These are phyloP conservation scores for Syncephalastrum racemosum DNA, from an alignment of 371 early-diverging fungal genomes.

Conservation along the genomic window DNA sequence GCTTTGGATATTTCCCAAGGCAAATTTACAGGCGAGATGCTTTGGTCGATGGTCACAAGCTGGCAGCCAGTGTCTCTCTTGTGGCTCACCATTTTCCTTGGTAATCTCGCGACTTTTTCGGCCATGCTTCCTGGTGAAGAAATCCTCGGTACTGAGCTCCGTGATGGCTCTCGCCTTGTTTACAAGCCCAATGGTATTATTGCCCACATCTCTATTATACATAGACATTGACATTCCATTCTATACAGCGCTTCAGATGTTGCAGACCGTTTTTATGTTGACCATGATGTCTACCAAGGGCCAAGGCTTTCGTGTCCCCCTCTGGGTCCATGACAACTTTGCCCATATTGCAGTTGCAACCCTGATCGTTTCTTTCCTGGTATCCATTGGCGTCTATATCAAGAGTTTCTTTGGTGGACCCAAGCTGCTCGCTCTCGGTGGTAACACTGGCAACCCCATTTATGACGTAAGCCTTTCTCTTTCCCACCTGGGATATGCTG, in stretches of 20 bases:
- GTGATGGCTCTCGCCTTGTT: conserved; percentile 63
- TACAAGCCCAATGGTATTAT: conserved; percentile 79
- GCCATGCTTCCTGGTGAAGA: conserved; percentile 69
- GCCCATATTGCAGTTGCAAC: conserved; percentile 70
- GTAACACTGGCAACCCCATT: conserved; percentile 86
- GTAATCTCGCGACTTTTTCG: conserved; percentile 64
- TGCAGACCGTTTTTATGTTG: conserved; percentile 65
- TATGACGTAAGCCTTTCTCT: conserved; percentile 73
- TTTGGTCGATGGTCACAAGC: conserved; percentile 22
- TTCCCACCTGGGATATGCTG: neutral
- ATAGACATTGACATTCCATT: neutral
- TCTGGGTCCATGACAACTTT: conserved; percentile 77
- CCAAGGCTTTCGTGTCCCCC: conserved; percentile 36
- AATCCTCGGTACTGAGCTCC: conserved; percentile 69
- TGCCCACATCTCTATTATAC: neutral
- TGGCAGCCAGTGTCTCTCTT: conserved; percentile 50
- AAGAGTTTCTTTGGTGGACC: conserved; percentile 68
- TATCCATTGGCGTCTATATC: conserved; percentile 72
- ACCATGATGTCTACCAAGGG: conserved; percentile 34
- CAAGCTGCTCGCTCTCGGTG: conserved; percentile 75
- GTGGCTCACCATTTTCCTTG: conserved; percentile 66
- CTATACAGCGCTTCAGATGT: conserved; percentile 28
- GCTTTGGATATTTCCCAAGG: conserved; percentile 16
- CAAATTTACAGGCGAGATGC: conserved; percentile 27
- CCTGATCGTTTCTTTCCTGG: conserved; percentile 58